Conservation (phyloP, 768 basidiomycete genomes). For the Calocybe indica region DNA sequence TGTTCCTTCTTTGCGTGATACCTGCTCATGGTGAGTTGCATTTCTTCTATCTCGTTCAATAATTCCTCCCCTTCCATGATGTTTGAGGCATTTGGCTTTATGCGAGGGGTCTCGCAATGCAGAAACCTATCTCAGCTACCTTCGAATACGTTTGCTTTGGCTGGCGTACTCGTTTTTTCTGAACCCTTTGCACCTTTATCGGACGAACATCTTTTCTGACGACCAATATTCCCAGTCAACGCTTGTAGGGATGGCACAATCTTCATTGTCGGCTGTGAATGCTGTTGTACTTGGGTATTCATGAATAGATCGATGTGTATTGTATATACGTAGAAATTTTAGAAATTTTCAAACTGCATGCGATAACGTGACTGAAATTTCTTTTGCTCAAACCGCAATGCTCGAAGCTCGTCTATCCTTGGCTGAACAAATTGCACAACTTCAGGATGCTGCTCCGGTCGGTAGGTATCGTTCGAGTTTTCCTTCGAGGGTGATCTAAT, state of each 20-base stretch:
- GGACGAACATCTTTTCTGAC: too few relatives aligned
- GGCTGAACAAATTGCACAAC: conserved; percentile 76
- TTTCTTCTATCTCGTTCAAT: conserved; percentile 3
- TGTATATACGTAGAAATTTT: too few relatives aligned
- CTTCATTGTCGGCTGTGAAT: too few relatives aligned
- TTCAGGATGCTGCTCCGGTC: conserved; percentile 63
- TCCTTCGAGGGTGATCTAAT: conserved; percentile 1
- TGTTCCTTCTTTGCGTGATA: neutral
- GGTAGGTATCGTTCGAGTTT: conserved; percentile 36
- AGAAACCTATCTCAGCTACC: conserved; percentile 91
- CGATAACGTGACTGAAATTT: too few relatives aligned
- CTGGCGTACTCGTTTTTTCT: conserved; percentile 8
- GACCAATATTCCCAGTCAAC: too few relatives aligned
- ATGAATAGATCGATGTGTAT: too few relatives aligned
- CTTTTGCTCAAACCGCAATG: too few relatives aligned
- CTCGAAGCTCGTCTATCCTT: conserved; percentile 40
- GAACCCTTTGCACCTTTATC: too few relatives aligned
- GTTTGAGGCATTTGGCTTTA: conserved; percentile 97
- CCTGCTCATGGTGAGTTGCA: conserved; percentile 20
- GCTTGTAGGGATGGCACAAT: too few relatives aligned
- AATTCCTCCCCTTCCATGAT: conserved; percentile 40
- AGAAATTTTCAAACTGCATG: too few relatives aligned
- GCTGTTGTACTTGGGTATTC: too few relatives aligned
- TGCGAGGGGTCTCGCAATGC: conserved; percentile 66
- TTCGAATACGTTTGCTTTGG: conserved; percentile 57